Base-by-base conservation (phyloP, 192 early-diverging fungal genomes). In the Entomortierella lignicola region DNA sequence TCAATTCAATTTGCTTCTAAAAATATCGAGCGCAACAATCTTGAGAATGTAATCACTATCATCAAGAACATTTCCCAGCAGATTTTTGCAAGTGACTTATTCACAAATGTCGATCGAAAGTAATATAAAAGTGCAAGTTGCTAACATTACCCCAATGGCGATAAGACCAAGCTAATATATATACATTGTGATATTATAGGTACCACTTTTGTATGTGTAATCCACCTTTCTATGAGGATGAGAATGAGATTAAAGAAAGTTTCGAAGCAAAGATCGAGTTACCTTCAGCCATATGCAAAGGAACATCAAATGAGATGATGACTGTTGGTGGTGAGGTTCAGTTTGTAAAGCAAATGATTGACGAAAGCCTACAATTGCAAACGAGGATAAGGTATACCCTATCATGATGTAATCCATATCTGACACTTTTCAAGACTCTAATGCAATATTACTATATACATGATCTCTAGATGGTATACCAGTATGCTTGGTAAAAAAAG, bases 121-220 rank as follows among this genome's bases (percentile, higher is more conserved):
- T 71, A 68, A 2, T 48, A 37, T 39, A 21, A 47, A 21, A 37
- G 11, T 37, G 15, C 37, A 4, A 0, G 21, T 39, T 39, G 25
- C 32, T 26, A 37, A 37, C 17, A n/a, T 4, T 50, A 17, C 47
- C n/a, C n/a, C n/a, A n/a, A n/a, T 50, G 47, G 4, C 15, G 21
- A 17, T 4, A 15, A 13, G 21, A 12, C 15, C 34, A 23, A 0
- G 25, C 21, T 17, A 26, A 21, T 43, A 2, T 25, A 6, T 18
- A 3, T 3, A n/a, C 23, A 3, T 23, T 1, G 10, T 39, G 8
- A 48, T 23, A 12, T 30, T 12, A n/a, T 57, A 81, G 75, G 4
- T 87, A 89, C 63, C 58, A 84, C 27, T 97, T 98, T 60, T 88
- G 87, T 42, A 95, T 98, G 93, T 97, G 94, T 75, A 98, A 98